Percentiles rank a stretch among this genome's conserved stretches.
phyloP scores from a whole-genome alignment of 257 asterid genomes.

The Voacanga thouarsii region DNA sequence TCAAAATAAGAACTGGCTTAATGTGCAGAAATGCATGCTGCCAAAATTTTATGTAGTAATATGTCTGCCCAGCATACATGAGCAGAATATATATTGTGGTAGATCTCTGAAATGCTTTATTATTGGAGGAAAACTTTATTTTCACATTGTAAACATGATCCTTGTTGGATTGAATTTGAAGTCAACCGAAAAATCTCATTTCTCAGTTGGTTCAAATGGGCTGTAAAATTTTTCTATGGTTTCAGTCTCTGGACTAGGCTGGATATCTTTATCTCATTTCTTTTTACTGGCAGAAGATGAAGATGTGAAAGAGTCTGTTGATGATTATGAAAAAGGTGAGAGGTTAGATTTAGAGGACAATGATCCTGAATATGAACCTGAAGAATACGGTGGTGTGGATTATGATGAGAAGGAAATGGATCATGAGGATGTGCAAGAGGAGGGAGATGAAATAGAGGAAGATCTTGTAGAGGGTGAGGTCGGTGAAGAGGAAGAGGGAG shows the following conservation, averaged over 20 bases:
- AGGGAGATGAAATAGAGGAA: constrained; percentile 56
- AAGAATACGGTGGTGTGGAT: constrained; percentile 74
- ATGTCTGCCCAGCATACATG: neutral
- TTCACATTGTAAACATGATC: neutral
- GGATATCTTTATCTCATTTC: constrained; percentile 27
- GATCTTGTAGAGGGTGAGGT: constrained; percentile 62
- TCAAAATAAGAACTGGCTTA: neutral
- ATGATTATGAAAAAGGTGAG: constrained; percentile 83
- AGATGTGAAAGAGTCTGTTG: constrained; percentile 57
- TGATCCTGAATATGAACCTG: constrained; percentile 94
- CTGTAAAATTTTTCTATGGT: constrained; percentile 15
- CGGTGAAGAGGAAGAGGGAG: constrained; percentile 61
- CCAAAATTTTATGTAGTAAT: neutral
- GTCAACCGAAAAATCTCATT: neutral
- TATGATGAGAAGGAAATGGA: constrained; percentile 89
- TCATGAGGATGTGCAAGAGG: constrained; percentile 60
- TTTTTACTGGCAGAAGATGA: constrained; percentile 57
- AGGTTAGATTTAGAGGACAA: constrained; percentile 91
- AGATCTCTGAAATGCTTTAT: neutral
- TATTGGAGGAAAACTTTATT: neutral
- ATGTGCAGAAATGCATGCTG: neutral
- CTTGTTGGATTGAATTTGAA: constrained; percentile 2
- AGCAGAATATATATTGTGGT: neutral
- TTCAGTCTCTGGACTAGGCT: constrained; percentile 27
- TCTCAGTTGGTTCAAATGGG: constrained; percentile 14